Percentiles rank a stretch among this genome's conserved stretches.
Evolutionary conservation across 345 rosid species (phyloP).

Genomic region (Anacardium occidentale): DNA sequence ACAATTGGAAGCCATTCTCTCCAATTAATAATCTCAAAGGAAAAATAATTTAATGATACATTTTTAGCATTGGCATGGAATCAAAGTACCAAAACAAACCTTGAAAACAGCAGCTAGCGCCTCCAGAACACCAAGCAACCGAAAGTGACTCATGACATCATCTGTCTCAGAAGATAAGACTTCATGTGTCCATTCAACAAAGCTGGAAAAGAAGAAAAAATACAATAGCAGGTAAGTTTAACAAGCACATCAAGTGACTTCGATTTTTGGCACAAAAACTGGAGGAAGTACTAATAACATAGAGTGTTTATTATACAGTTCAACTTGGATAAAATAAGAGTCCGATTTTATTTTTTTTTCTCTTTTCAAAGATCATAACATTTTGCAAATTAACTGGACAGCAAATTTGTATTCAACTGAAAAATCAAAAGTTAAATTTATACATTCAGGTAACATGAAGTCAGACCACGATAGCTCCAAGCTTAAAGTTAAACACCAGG

Average conservation of each 20-base stretch:
- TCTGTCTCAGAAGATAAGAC: conserved; percentile 60
- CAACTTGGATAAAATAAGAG: not conserved
- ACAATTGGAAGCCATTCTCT: not conserved
- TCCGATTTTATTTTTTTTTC: not conserved
- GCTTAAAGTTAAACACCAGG: not conserved
- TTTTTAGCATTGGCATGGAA: not conserved
- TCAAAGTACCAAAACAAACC: conserved; percentile 43
- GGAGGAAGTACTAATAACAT: not conserved
- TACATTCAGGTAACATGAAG: not conserved
- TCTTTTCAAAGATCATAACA: not conserved
- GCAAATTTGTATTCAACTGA: not conserved
- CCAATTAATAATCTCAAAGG: too few relatives aligned
- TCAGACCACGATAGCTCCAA: not conserved
- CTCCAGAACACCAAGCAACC: conserved; percentile 79
- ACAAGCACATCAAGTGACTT: not conserved
- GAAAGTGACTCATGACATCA: conserved; percentile 62
- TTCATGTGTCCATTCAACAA: conserved; percentile 81
- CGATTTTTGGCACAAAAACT: conserved; percentile 7
- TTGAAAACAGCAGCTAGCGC: conserved; percentile 89
- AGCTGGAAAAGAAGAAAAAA: conserved; percentile 47
- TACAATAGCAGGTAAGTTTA: not conserved
- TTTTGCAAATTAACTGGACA: not conserved
- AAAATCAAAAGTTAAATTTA: not conserved
- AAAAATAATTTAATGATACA: not conserved
- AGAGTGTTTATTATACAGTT: too few relatives aligned